Evolutionary conservation across 768 basidiomycete species (phyloP).

Genomic region (Auricularia heimuer): DNA sequence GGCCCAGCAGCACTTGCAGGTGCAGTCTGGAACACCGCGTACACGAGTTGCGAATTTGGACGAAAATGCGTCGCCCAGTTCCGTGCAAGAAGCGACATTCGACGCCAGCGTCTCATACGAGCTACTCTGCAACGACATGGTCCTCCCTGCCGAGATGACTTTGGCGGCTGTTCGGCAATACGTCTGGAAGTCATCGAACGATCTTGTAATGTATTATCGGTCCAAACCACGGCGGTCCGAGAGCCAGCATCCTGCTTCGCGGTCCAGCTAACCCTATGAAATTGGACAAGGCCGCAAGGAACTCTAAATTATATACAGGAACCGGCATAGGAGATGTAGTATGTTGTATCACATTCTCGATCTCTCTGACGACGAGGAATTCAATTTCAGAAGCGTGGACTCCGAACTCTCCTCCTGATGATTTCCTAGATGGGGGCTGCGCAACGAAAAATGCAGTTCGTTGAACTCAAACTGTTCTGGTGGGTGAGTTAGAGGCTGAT

Average conservation of each 20-base stretch:
- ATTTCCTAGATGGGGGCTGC: neutral
- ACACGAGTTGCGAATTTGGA: neutral
- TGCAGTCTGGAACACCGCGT: slow-evolving; percentile 3
- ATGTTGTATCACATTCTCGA: neutral
- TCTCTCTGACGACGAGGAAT: neutral
- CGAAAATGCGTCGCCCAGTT: neutral
- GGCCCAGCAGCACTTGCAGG: slow-evolving; percentile 6
- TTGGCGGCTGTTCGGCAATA: slow-evolving; percentile 85
- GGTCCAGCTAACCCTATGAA: no score
- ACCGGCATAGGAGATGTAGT: neutral
- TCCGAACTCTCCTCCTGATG: neutral
- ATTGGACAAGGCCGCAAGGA: neutral
- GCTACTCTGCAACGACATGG: slow-evolving; percentile 77
- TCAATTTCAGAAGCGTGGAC: neutral
- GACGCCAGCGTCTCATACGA: slow-evolving; percentile 62
- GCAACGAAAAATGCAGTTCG: neutral
- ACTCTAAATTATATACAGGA: neutral
- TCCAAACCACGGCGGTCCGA: slow-evolving; percentile 11
- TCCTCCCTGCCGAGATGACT: slow-evolving; percentile 79
- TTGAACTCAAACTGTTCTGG: neutral
- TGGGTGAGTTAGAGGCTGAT: neutral
- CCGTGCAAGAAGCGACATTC: neutral
- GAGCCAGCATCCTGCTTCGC: no score
- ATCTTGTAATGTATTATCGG: slow-evolving; percentile 74
- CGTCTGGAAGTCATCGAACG: slow-evolving; percentile 69